A percentile compares a stretch with the other conserved stretches of the same genome.
Evolutionary conservation across 2,329 filamentous ascomycete species (phyloP).

Genomic region (Lachnellula willkommii): DNA sequence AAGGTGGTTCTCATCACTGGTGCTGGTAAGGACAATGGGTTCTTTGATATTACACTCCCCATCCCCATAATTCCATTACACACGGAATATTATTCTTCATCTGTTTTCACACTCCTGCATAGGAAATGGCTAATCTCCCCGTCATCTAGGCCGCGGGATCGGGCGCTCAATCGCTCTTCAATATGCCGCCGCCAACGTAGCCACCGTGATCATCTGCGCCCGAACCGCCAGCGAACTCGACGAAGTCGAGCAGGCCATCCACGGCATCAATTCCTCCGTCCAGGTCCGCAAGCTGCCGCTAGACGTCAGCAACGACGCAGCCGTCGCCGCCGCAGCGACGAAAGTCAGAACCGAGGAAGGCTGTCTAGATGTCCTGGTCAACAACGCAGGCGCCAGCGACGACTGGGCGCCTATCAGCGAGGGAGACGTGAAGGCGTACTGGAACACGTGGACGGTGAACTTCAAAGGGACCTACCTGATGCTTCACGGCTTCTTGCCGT

Average conservation of each 20-base stretch:
- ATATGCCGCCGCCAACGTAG: constrained; percentile 68
- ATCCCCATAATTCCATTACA: too few species aligned
- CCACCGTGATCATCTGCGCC: constrained; percentile 8
- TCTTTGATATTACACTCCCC: too few species aligned
- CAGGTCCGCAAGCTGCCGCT: constrained; percentile 4
- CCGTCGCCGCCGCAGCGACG: constrained; percentile 3
- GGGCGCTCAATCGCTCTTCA: constrained; percentile 50
- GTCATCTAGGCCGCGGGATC: constrained; percentile 58
- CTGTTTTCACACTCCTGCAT: too few species aligned
- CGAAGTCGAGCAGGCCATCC: background rate
- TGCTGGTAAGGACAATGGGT: background rate
- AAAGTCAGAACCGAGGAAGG: constrained; percentile 13
- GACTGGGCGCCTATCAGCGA: constrained; percentile 33
- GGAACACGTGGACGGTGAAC: constrained; percentile 44
- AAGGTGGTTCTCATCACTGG: background rate
- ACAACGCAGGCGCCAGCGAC: constrained; percentile 39
- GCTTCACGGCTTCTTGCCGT: constrained; percentile 42
- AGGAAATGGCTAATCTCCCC: background rate
- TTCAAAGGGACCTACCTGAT: constrained; percentile 43
- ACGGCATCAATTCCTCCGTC: background rate
- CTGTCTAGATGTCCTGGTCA: constrained; percentile 37
- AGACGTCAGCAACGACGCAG: constrained; percentile 5
- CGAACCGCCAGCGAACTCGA: constrained; percentile 9
- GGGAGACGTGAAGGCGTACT: constrained; percentile 38
- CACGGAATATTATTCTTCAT: too few species aligned